Base-by-base conservation (phyloP, 2,329 filamentous ascomycete species). In the Fusarium sp. region DNA sequence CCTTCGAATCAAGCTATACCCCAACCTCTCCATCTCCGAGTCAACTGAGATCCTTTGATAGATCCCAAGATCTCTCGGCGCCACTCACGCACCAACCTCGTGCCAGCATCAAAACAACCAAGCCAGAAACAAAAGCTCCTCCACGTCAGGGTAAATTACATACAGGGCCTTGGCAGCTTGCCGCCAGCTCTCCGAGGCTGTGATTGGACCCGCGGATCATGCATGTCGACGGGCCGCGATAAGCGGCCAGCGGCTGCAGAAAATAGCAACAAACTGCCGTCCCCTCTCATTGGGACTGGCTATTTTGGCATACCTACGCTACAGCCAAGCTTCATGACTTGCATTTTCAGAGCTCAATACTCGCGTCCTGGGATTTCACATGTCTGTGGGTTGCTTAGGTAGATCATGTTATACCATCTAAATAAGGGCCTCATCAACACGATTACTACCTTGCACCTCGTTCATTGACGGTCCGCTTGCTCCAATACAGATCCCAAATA, bases 201-300 rank as follows among this genome's bases (percentile, higher is more conserved):
- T 66, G 26, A 64, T 70, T 70, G 65, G 67, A 46, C 50, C 39
- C 38, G 35, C 47, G 42, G 61, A 41, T 40, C 49, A 60, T 52
- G 54, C 56, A 55, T 43, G 39, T 45, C 22, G 25, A 44, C 63
- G 56, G 68, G 68, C 65, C 68, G 65, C 57, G 48, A 49, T 52
- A 64, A 54, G 64, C 58, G 66, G 68, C 61, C 68, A 66, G 68
- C 68, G 68, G 53, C 65, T 70, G 68, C 60, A 70, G 65, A 69
- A 69, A 67, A 70, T 70, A 68, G 63, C 58, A 66, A 61, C 51
- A 51, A 45, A 28, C 25, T n/a, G 12, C 46, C 42, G 31, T 34
- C 45, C 45, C 50, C 42, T 47, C 51, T 62, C 39, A 53, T 53
- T 57, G 42, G 50, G 26, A 48, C 29, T 12, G 53, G 29, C 39